These are phyloP conservation scores for Spatholobus suberectus DNA, from an alignment of 306 rosid species.

Conservation along the genomic window DNA sequence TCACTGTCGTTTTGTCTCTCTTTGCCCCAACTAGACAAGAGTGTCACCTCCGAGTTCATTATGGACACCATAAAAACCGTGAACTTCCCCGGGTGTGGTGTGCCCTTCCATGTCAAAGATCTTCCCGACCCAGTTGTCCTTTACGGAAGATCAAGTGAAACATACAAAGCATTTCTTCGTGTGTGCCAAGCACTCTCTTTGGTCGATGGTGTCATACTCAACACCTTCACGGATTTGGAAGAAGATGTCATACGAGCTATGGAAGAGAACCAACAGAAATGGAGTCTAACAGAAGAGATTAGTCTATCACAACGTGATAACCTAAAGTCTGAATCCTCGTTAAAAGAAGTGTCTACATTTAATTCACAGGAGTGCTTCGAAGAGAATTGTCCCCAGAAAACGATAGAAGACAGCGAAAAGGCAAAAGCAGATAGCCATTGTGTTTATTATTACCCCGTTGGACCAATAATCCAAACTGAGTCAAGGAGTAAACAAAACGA, in stretches of 20 bases:
- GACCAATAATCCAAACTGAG: conserved; percentile 14
- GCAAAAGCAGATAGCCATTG: background rate
- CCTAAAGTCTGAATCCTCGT: no score
- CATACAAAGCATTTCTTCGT: conserved; percentile 3
- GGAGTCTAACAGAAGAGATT: background rate
- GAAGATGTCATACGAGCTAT: background rate
- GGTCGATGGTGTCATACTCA: conserved; percentile 43
- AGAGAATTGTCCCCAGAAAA: background rate
- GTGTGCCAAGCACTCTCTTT: background rate
- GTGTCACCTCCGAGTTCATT: background rate
- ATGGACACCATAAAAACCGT: background rate
- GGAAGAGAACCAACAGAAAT: background rate
- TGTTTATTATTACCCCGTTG: background rate
- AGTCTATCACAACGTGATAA: no score
- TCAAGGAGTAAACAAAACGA: background rate
- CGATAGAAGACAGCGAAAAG: background rate
- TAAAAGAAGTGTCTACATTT: no score
- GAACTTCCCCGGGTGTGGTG: background rate
- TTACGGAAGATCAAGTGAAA: conserved; percentile 3
- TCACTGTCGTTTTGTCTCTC: background rate
- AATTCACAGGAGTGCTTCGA: no score
- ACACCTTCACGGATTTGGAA: conserved; percentile 22
- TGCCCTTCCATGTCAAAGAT: conserved; percentile 31
- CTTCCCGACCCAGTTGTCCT: background rate
- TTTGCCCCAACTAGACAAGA: conserved; percentile 21